Base-by-base conservation (phyloP, 148 eudicot genomes). In the Arbutus unedo region DNA sequence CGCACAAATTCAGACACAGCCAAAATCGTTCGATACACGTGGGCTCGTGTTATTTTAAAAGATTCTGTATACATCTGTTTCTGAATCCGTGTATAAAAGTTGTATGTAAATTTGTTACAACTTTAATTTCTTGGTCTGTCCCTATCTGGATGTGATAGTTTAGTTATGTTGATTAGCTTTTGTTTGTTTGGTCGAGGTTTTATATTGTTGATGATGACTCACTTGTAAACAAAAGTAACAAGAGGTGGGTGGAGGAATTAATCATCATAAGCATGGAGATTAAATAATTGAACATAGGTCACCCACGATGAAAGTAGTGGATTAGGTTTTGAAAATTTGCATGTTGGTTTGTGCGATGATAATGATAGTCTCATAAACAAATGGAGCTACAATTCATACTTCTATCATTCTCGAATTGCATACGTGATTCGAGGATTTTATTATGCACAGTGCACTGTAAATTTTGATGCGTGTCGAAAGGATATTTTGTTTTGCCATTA, bases 61-160 rank as follows among this genome's bases (percentile, higher is more conserved):
- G n/a, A n/a, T n/a, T n/a, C n/a, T n/a, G n/a, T n/a, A n/a, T n/a
- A n/a, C n/a, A n/a, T n/a, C n/a, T n/a, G n/a, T n/a, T n/a, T n/a
- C n/a, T n/a, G n/a, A n/a, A n/a, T n/a, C n/a, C n/a, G n/a, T n/a
- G n/a, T n/a, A n/a, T n/a, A n/a, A n/a, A n/a, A n/a, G n/a, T n/a
- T n/a, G n/a, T n/a, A n/a, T n/a, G n/a, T n/a, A n/a, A n/a, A n/a
- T n/a, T n/a, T n/a, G n/a, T n/a, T n/a, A n/a, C n/a, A n/a, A n/a
- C n/a, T n/a, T n/a, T n/a, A n/a, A n/a, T n/a, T n/a, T n/a, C n/a
- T n/a, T n/a, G n/a, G n/a, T n/a, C n/a, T n/a, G n/a, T n/a, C n/a
- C n/a, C n/a, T n/a, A n/a, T n/a, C 23, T 75, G 54, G 78, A 49
- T 75, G 57, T 75, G 78, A 50, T 75, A 73, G 76, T 75, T 50